Conservation (phyloP, 257 asterid species). For the Lycium ferocissimum region DNA sequence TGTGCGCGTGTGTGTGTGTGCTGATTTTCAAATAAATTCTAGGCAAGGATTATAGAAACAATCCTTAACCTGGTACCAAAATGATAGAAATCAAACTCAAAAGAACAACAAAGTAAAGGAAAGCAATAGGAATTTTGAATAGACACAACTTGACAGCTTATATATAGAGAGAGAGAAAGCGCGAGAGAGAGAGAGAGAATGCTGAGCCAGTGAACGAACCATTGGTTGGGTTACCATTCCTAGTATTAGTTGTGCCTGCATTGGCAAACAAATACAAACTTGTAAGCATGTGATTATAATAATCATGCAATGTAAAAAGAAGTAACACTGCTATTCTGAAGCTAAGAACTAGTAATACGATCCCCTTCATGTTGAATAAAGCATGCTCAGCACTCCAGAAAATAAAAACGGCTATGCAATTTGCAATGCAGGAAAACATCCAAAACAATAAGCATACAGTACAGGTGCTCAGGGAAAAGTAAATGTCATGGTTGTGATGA, state of each 20-base stretch:
- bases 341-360: neutral
- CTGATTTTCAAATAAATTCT: conserved; percentile 14
- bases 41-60: neutral
- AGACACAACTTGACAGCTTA: neutral
- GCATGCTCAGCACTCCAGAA: conserved; percentile 14
- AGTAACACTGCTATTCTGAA: neutral
- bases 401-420: neutral
- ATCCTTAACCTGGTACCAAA: neutral
- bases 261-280: conserved; percentile 37
- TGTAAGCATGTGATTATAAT: neutral
- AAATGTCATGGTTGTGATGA: neutral
- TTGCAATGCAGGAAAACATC: neutral
- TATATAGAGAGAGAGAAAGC: neutral
- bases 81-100: neutral
- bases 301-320: neutral
- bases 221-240: conserved; percentile 84
- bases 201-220: conserved; percentile 57
- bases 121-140: neutral
- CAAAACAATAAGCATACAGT: neutral
- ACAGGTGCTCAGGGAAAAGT: conserved; percentile 4
- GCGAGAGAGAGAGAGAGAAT: neutral
- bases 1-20: neutral
- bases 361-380: neutral
- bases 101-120: neutral
- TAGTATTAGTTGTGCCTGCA: conserved; percentile 82